A percentile compares a stretch with the other conserved stretches of the same genome.
Conservation (phyloP, 1,139 yeast species). For the Magnusiomyces tetraspermus region DNA sequence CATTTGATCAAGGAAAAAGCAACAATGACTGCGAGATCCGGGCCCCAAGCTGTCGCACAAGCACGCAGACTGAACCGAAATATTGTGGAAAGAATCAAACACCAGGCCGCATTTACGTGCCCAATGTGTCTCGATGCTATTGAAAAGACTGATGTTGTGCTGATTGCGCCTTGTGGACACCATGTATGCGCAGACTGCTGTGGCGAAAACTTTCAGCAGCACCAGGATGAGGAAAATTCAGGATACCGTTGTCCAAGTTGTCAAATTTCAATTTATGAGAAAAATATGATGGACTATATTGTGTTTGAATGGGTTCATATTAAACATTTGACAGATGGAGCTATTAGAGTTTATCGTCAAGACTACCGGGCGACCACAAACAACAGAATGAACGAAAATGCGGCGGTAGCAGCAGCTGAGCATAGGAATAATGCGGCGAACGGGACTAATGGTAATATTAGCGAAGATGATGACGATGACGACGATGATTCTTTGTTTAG, state of each 20-base stretch:
- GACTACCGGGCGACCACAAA: constrained; percentile 2
- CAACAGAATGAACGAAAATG: constrained; percentile 4
- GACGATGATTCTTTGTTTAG: too few relatives aligned
- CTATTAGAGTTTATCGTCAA: neutral
- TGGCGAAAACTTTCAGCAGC: constrained; percentile 17
- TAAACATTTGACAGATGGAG: constrained; percentile 17
- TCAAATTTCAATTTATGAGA: constrained; percentile 16
- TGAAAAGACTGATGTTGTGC: constrained; percentile 37
- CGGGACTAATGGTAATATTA: too few relatives aligned
- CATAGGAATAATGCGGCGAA: too few relatives aligned
- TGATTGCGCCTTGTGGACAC: constrained; percentile 30
- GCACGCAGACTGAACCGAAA: constrained; percentile 17
- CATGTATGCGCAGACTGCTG: constrained; percentile 28
- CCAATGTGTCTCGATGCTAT: constrained; percentile 58
- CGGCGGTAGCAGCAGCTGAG: too few relatives aligned
- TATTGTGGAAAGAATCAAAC: constrained; percentile 18
- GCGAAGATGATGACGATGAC: too few relatives aligned
- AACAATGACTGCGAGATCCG: constrained; percentile 12
- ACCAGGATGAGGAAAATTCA: constrained; percentile 13
- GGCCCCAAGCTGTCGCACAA: constrained; percentile 17
- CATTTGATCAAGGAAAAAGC: constrained; percentile 20
- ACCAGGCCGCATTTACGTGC: constrained; percentile 41
- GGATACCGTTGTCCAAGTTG: constrained; percentile 23
- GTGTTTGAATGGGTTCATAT: constrained; percentile 24
- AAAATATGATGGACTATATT: constrained; percentile 19